These are phyloP conservation scores for Cyclocybe cylindracea DNA, from an alignment of 768 basidiomycete genomes.

Conservation along the genomic window DNA sequence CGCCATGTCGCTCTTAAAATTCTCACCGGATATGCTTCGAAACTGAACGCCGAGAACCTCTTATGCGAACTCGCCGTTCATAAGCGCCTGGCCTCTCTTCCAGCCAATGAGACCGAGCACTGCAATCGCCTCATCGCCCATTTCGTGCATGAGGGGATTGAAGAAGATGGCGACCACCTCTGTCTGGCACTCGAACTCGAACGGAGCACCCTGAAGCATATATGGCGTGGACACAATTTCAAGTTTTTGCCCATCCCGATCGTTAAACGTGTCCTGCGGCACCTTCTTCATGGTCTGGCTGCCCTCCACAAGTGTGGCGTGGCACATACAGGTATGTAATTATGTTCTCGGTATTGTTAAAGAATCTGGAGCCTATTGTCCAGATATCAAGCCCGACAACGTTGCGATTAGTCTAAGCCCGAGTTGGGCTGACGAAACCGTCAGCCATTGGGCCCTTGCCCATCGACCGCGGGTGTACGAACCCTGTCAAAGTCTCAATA, in stretches of 20 bases:
- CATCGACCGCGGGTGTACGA: constrained; percentile 15
- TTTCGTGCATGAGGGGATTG: constrained; percentile 21
- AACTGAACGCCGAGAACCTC: constrained; percentile 17
- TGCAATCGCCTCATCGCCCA: constrained; percentile 17
- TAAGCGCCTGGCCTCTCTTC: constrained; percentile 12
- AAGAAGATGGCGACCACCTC: constrained; percentile 21
- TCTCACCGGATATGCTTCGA: constrained; percentile 20
- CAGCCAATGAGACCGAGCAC: constrained; percentile 1
- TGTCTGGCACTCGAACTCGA: constrained; percentile 22
- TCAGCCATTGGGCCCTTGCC: constrained; percentile 13
- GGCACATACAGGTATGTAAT: constrained; percentile 21
- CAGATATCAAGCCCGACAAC: constrained; percentile 25
- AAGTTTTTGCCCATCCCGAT: constrained; percentile 8
- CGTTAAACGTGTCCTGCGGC: constrained; percentile 19
- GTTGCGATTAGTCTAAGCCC: constrained; percentile 15
- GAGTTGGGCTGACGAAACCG: constrained; percentile 5
- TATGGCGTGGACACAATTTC: not conserved
- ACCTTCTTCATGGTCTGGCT: constrained; percentile 16
- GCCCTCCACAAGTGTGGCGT: constrained; percentile 17
- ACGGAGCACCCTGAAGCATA: constrained; percentile 5
- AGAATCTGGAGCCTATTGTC: not conserved
- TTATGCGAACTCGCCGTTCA: constrained; percentile 21
- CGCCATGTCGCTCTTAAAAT: constrained; percentile 19
- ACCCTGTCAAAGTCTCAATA: constrained; percentile 13
- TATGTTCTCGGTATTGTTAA: not conserved